These are phyloP conservation scores for Agapanthus africanus DNA, from an alignment of 106 monocot species.

Conservation along the genomic window DNA sequence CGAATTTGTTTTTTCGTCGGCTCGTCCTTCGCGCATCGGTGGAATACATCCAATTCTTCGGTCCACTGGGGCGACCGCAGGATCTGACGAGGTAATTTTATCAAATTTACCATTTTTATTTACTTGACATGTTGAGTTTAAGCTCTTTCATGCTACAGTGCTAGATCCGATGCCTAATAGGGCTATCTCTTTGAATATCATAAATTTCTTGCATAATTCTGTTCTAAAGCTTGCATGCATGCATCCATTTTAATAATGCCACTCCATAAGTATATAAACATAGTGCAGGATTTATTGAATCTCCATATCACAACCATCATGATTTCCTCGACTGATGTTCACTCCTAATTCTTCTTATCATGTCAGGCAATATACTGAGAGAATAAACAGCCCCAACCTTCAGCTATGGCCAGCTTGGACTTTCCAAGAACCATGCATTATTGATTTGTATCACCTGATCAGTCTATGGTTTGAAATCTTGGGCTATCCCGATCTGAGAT, in stretches of 20 bases:
- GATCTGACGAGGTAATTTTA: conserved; percentile 6
- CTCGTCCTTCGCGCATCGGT: background rate
- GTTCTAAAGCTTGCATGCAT: too few species aligned
- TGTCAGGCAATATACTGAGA: background rate
- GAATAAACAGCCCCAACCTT: background rate
- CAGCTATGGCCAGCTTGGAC: background rate
- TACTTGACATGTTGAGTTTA: too few species aligned
- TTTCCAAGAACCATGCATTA: background rate
- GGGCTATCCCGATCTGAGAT: too few species aligned
- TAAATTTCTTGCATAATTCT: too few species aligned
- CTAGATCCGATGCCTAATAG: too few species aligned
- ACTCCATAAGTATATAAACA: background rate
- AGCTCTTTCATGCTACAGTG: too few species aligned
- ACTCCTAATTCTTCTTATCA: background rate
- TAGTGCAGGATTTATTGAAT: background rate
- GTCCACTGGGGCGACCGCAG: conserved; percentile 1
- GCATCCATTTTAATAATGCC: too few species aligned
- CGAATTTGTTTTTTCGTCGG: background rate
- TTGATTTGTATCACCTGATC: background rate
- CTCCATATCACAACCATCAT: background rate
- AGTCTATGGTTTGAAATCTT: too few species aligned
- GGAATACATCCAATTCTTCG: background rate
- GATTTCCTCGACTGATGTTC: background rate
- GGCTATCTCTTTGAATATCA: too few species aligned
- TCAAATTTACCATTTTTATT: too few species aligned